Evolutionary conservation across 495 filamentous ascomycete species (phyloP), one percentile per base, ranked within the genome.

Genomic region (Echria macrotheca): DNA sequence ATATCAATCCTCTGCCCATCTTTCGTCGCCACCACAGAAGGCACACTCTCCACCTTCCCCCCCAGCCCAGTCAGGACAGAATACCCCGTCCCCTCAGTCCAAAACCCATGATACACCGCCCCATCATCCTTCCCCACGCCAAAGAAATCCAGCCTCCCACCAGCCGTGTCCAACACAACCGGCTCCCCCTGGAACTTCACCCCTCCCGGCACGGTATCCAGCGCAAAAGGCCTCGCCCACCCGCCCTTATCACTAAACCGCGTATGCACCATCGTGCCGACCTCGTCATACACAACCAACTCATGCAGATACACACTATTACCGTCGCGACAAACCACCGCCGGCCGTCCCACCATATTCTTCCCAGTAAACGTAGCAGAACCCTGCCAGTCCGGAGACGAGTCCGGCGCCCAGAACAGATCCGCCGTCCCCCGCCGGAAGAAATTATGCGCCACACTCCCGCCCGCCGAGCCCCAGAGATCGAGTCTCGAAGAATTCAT

Each of bases 91-190:
- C 14, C 1, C 1, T 18, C 21, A 10, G 38, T 49, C 40, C 47
- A 54, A 7, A 10, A 11, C 10, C 33, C 37, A 17, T 49, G 41
- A 32, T 50, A 45, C 46, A 54, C 45, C n/a, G 39, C 26, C 1
- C 33, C 25, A 24, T 50, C 46, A 2, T 6, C 41, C 12, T 36
- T 40, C n/a, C n/a, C n/a, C 12, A 54, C 28, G 32, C 52, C 52
- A 11, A 54, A 54, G 41, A 49, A 50, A 15, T 49, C 46, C 36
- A 38, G 4, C 21, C 46, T 19, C 1, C 45, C 33, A 15, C 26
- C 14, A 23, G 14, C 17, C 24, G 40, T 10, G 1, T 14, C 14
- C 24, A 54, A 10, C 15, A 40, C 40, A 0, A 32, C 17, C 15
- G 52, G 52, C 11, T 33, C 33, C 9, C 52, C 33, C 14, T n/a